Conservation (phyloP, 106 monocot species). For the Hemerocallis citrina region DNA sequence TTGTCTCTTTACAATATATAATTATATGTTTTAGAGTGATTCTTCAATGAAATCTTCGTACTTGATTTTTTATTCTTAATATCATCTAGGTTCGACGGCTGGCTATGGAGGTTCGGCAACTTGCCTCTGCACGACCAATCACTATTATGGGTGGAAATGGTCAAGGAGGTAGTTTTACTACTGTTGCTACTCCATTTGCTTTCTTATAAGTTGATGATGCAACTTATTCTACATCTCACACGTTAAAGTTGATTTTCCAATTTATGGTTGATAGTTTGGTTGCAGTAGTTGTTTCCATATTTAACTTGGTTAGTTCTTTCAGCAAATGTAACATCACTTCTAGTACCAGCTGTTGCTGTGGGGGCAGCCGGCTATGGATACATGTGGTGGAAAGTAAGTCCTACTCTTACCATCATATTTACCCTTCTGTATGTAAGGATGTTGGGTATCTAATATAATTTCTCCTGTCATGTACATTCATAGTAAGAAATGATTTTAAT, state of each 20-base stretch:
- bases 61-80: too few species aligned
- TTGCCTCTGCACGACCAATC: slow-evolving; percentile 24
- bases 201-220: not conserved
- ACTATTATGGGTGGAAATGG: slow-evolving; percentile 21
- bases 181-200: not conserved
- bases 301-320: slow-evolving; percentile 4
- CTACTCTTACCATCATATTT: not conserved
- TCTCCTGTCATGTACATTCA: too few species aligned
- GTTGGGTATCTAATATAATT: too few species aligned
- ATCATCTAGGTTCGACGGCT: slow-evolving; percentile 16
- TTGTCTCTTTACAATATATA: not conserved
- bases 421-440: not conserved
- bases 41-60: not conserved
- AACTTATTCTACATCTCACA: too few species aligned
- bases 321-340: slow-evolving; percentile 57
- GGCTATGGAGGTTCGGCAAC: slow-evolving; percentile 30
- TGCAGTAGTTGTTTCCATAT: not conserved
- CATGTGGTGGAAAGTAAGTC: slow-evolving; percentile 96
- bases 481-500: not conserved
- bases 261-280: not conserved
- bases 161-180: slow-evolving; percentile 1
- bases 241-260: too few species aligned
- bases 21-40: not conserved
- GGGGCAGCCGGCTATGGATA: slow-evolving; percentile 81
- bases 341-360: slow-evolving; percentile 69